Evolutionary conservation across 768 basidiomycete genomes (phyloP), one percentile per base, ranked within the genome.

Genomic region (Tylopilus sp.): DNA sequence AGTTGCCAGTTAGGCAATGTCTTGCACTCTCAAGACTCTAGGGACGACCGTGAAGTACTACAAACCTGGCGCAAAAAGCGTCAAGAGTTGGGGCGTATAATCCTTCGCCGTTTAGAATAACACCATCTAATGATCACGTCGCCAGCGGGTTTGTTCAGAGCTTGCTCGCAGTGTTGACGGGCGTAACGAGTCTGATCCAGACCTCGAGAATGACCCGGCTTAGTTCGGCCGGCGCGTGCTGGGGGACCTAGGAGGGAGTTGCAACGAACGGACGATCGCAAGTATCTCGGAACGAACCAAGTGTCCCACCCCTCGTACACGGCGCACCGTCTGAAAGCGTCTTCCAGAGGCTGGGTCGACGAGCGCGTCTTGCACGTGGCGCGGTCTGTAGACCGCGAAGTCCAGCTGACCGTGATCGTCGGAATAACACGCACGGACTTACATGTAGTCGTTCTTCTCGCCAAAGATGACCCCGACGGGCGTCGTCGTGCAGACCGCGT

Each of bases 391-490:
- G 22, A 14, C 8, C 43, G 22, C 54, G 26, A 54, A 4, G 14
- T 51, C 30, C 7, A 9, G n/a, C 14, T 28, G 6, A 33, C 33
- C 6, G 9, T 3, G 6, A 1, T 6, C 26, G 12, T 37, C 17
- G 6, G 11, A 26, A 7, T 12, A 50, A 36, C 34, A n/a, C 4
- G 6, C 2, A 14, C 12, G 25, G 13, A 51, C 79, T 31, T 45
- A 82, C 84, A 86, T 72, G 57, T 77, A 78, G 57, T 86, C 83
- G 22, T 76, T 70, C 26, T 74, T 67, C 17, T 63, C 67, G 11
- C 82, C 84, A 30, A 85, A 71, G 33, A 83, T 69, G 21, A 85
- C 66, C 57, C 84, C 82, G 1, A 85, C 68, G 0, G 82, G 82
- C 9, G 75, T 68, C 21, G 52, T 59, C 12, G 59, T 42, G 50